phyloP scores from a whole-genome alignment of 1,284 basidiomycete species.

The Tremellales sp. region DNA sequence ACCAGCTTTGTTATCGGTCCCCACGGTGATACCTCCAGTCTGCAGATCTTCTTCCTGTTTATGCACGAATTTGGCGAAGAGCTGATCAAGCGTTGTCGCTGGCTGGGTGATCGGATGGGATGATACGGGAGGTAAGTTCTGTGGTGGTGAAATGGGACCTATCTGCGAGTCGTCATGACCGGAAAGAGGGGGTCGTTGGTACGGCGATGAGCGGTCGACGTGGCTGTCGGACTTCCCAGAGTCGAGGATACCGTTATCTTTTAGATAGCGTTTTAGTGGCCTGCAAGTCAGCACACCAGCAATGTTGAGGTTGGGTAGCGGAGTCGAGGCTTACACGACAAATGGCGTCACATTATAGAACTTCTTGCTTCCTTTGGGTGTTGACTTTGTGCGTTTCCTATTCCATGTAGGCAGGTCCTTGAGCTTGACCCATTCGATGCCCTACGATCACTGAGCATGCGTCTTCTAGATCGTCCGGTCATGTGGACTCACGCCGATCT shows the following conservation, averaged over 20 bases:
- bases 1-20: slow-evolving; percentile 24
- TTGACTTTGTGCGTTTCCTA: slow-evolving; percentile 54
- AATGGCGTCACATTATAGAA: slow-evolving; percentile 97
- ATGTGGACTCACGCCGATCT: slow-evolving; percentile 79
- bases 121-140: slow-evolving; percentile 8
- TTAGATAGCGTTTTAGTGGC: slow-evolving; percentile 27
- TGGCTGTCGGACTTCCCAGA: no score
- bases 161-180: background rate
- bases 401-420: slow-evolving; percentile 91
- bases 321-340: slow-evolving; percentile 63
- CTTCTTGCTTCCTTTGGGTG: slow-evolving; percentile 51
- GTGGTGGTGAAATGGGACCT: slow-evolving; percentile 18
- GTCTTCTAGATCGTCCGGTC: background rate
- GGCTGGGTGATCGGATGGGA: slow-evolving; percentile 5
- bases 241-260: no score
- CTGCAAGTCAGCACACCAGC: slow-evolving; percentile 11
- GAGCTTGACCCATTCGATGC: slow-evolving; percentile 94
- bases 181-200: background rate
- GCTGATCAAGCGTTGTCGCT: slow-evolving; percentile 30
- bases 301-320: background rate
- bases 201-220: background rate
- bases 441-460: slow-evolving; percentile 53
- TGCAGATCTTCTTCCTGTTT: slow-evolving; percentile 33
- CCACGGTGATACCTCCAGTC: slow-evolving; percentile 12
- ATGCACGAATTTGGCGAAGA: slow-evolving; percentile 38